Evolutionary conservation across 2,329 filamentous ascomycete species (phyloP), one percentile per base, ranked within the genome.

Genomic region (Xylaria sp.): DNA sequence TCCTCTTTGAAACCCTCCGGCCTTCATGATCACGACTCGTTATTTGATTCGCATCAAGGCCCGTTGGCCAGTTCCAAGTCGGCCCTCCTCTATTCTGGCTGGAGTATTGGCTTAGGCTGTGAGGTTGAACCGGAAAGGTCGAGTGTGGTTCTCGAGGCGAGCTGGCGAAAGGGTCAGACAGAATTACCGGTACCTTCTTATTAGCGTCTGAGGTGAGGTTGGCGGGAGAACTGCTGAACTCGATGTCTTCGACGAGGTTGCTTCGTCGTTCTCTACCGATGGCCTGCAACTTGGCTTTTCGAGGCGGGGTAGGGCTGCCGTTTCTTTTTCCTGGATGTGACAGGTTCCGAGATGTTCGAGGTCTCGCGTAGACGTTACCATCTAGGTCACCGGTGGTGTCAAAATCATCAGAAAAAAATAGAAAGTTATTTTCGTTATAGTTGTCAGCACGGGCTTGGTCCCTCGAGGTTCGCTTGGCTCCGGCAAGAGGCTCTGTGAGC

Each of bases 321-420:
- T 50, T 37, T 49, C 19, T 59, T 56, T 38, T 62, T 53, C 21
- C 45, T 47, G 33, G 57, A 54, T 31, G 38, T 12, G 28, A 42
- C 21, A 25, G 9, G 57, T 17, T 25, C 15, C 60, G 51, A 1
- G 69, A 71, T 0, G 57, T 31, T 37, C 65, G 66, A 37, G 67
- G 47, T 56, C 67, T 71, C 61, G 70, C 71, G 4, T 61, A 1
- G 23, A 60, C 54, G 50, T 71, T 63, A 57, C 75, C 73, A 7
- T 77, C 75, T 1, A 80, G 61, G 8, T 78, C 75, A 4, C 76
- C 72, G 0, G 76, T 80, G 7, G 73, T 75, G 43, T 82, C 78
- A 51, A 80, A 80, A 45, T 82, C 80, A 50, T 79, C 76, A 0
- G 75, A 77, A 11, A 77, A 64, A 53, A 76, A 76, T n/a, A 76